Evolutionary conservation across 176 grass and related monocot genomes (phyloP), one percentile per base, ranked within the genome.

Genomic region (Bonia amplexicaulis): DNA sequence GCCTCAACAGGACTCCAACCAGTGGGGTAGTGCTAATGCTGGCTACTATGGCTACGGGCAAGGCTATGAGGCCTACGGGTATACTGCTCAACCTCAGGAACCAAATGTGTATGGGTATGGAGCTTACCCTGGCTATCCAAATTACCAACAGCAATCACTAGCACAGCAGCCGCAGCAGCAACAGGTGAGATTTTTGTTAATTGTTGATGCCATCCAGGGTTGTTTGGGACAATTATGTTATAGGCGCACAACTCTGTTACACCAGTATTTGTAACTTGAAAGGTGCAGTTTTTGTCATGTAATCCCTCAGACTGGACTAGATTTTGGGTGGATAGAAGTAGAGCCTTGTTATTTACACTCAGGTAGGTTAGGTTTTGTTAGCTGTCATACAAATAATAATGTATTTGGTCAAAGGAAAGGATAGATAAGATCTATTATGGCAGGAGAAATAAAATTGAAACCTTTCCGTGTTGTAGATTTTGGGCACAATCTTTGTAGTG

Each of bases 1-100:
- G 90, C 90, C 88, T 66, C 93, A 95, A 91, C 94, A 93, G 79
- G 94, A 93, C 31, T 66, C 86, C 13, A 96, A 89, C 81, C 91
- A 96, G 84, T 96, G 94, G 94, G 90, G 90, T 73, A 73, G 86
- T 8, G 79, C 79, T 82, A 77, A 58, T 83, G 46, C 82, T 80
- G 85, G 88, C 3, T 96, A 93, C 66, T 93, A 91, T 83, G 94
- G 94, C 66, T 96, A 95, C 17, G 79, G 82, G 49, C 93, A 95
- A 78, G 86, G 90, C 29, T 95, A 96, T n/a, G 94, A 96, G 59
- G 88, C 74, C 12, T 96, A 91, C 72, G 94, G 94, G 2, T 96
- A 96, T 87, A 70, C 91, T 11, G 74, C 91, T 13, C 87, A 90
- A 25, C 87, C 91, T 76, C 94, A 96, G 76, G 90, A 90, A 51